Conservation (phyloP, 345 rosid species). For the Pistacia vera region DNA sequence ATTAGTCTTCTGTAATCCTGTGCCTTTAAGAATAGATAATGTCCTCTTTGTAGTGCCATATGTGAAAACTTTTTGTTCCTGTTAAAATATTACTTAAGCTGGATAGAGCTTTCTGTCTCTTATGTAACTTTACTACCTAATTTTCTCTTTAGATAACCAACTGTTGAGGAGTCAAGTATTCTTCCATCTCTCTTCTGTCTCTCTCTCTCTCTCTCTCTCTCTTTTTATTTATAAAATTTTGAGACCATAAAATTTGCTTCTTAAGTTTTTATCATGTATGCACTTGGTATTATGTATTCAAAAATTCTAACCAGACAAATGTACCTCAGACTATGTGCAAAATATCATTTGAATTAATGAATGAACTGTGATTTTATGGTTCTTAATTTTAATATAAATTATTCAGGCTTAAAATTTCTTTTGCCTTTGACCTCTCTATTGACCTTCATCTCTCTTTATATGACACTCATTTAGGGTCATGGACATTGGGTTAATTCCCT, state of each 20-base stretch:
- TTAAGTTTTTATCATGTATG: not conserved
- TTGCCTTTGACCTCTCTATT: not conserved
- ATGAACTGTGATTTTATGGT: not conserved
- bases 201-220: too few relatives aligned
- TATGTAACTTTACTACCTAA: not conserved
- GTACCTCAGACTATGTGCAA: not conserved
- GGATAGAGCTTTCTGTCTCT: not conserved
- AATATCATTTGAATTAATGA: not conserved
- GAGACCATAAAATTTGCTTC: not conserved
- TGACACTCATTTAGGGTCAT: conserved; percentile 67
- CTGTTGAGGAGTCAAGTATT: not conserved
- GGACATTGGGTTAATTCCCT: conserved; percentile 98
- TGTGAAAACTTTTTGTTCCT: not conserved
- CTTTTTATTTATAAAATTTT: too few relatives aligned
- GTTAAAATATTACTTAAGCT: not conserved
- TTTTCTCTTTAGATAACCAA: not conserved
- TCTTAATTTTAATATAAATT: not conserved
- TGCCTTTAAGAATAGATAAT: not conserved
- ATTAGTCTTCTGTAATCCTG: not conserved
- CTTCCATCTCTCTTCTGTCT: too few relatives aligned
- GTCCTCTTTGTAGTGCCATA: not conserved
- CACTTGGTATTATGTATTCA: not conserved
- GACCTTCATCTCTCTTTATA: conserved; percentile 5
- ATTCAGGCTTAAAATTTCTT: not conserved
- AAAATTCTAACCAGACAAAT: not conserved